phyloP scores from a whole-genome alignment of 257 asterid species.

The Penstemon eatonii region DNA sequence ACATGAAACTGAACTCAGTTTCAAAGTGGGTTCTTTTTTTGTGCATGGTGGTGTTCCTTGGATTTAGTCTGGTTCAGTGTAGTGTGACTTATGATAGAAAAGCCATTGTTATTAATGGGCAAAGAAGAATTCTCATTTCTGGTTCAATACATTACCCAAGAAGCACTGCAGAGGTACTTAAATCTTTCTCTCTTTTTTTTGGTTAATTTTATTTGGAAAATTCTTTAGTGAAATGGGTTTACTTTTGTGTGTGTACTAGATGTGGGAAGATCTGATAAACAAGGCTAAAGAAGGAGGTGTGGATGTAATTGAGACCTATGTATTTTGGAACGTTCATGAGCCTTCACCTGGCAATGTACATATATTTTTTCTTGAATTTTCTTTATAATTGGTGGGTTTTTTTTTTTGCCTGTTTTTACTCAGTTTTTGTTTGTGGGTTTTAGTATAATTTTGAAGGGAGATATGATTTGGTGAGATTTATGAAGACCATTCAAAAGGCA shows the following conservation, averaged over 20 bases:
- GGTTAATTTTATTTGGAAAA: too few relatives aligned
- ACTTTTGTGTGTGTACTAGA: slow-evolving; percentile 39
- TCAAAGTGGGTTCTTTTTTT: slow-evolving; percentile 48
- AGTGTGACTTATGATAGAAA: slow-evolving; percentile 71
- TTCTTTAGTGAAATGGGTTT: slow-evolving; percentile 3
- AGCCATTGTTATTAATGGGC: slow-evolving; percentile 66
- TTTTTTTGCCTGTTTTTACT: not conserved
- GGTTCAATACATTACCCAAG: slow-evolving; percentile 94
- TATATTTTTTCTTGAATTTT: slow-evolving; percentile 20
- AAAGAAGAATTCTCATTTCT: slow-evolving; percentile 75
- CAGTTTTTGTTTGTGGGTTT: slow-evolving; percentile 30
- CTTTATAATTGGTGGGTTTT: not conserved
- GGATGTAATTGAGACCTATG: slow-evolving; percentile 82
- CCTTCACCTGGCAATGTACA: slow-evolving; percentile 73
- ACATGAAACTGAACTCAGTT: slow-evolving; percentile 39
- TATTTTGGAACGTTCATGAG: slow-evolving; percentile 90
- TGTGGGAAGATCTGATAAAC: slow-evolving; percentile 85
- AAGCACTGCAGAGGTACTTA: slow-evolving; percentile 86
- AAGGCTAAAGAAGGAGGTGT: slow-evolving; percentile 91
- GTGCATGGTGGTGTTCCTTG: slow-evolving; percentile 44
- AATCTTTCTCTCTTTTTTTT: slow-evolving; percentile 12
- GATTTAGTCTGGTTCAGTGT: slow-evolving; percentile 53
- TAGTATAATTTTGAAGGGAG: slow-evolving; percentile 88
- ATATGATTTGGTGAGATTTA: slow-evolving; percentile 77
- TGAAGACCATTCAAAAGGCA: slow-evolving; percentile 72